Percentiles rank a stretch among this genome's conserved stretches.
phyloP scores from a whole-genome alignment of 148 eudicot species.

The Beta vulgaris region DNA sequence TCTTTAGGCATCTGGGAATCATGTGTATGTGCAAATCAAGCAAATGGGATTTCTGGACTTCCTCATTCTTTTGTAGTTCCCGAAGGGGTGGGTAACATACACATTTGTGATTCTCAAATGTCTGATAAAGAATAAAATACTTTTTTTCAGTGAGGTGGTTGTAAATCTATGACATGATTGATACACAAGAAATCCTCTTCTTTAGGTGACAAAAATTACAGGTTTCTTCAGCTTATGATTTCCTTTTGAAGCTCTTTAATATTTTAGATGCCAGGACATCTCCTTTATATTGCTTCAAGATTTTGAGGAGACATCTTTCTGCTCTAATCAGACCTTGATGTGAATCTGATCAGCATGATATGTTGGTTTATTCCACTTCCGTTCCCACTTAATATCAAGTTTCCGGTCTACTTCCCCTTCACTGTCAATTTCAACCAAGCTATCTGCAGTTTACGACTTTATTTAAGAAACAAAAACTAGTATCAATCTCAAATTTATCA shows the following conservation, averaged over 20 bases:
- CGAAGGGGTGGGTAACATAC: not conserved
- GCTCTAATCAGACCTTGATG: not conserved
- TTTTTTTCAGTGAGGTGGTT: not conserved
- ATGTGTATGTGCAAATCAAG: not conserved
- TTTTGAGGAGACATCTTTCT: not conserved
- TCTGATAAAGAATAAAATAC: not conserved
- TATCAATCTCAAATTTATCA: too few relatives aligned
- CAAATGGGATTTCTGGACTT: not conserved
- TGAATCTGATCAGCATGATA: not conserved
- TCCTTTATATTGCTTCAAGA: not conserved
- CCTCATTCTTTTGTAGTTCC: not conserved
- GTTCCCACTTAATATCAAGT: not conserved
- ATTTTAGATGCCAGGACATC: not conserved
- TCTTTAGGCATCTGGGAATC: not conserved
- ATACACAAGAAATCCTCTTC: not conserved
- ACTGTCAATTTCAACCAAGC: not conserved
- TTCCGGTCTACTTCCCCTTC: not conserved
- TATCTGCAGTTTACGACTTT: not conserved
- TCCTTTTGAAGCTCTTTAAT: not conserved
- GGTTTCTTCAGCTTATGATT: not conserved
- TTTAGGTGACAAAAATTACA: not conserved
- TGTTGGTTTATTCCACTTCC: not conserved
- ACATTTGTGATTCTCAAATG: not conserved
- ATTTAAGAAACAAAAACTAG: too few relatives aligned
- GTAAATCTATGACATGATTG: not conserved